Base-by-base conservation (phyloP, 2,329 filamentous ascomycete species). In the Trichoderma sp. region DNA sequence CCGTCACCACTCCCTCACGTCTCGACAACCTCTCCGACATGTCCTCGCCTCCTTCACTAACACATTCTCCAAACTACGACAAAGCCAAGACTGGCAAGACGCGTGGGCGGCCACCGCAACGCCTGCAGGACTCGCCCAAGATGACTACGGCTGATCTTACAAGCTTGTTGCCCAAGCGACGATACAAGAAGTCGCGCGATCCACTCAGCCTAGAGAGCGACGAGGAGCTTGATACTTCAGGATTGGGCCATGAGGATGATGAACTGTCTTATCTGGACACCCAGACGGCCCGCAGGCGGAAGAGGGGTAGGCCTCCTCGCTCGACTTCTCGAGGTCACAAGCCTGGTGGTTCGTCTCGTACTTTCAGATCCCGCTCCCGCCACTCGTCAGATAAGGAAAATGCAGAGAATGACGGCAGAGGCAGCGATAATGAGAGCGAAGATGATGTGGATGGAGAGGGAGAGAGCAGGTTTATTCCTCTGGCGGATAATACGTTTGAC, bases 21-120 rank as follows among this genome's bases (percentile, higher is more conserved):
- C 75, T 80, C 27, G 80, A 80, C 53, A 77, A 81, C 69, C 71
- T 80, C n/a, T 87, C 85, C 0, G 83, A 87, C 54, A 78, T 87
- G 12, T 90, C 88, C 2, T 90, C 87, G 2, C 88, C 87, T 0
- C 88, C 88, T 0, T 90, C 88, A 0, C 80, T 90, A 4, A 90
- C 88, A 4, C 87, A 90, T 73, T 90, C 88, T 0, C 88, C 88
- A 35, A 89, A 90, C 72, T 83, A 81, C 69, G 76, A 77, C 1
- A 70, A 72, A 17, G 67, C 70, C 13, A 75, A 71, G 56, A 71
- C 72, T 22, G 71, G 69, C 57, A 70, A 80, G 70, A 75, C 76
- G 1, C 77, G 79, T 17, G 68, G 34, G 72, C 76, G 27, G 54
- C 72, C 67, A 70, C 71, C 59, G 5, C 17, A 17, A 70, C 73